Evolutionary conservation across 495 filamentous ascomycete species (phyloP).

Genomic region (Neurospora pannonica): DNA sequence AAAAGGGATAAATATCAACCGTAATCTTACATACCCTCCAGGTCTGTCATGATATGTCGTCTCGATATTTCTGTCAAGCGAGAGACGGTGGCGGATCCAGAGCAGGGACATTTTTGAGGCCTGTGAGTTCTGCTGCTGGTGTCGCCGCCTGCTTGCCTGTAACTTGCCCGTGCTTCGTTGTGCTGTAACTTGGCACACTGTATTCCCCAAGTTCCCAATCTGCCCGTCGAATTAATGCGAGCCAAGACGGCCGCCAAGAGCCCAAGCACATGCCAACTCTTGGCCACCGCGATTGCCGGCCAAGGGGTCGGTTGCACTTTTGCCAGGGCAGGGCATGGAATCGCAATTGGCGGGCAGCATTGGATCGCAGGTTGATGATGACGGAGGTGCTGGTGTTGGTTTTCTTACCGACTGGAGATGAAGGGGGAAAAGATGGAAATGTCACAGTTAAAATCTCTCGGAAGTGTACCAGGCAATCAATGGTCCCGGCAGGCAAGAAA

Average conservation of each 20-base stretch:
- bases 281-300: neutral
- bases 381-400: neutral
- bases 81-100: neutral
- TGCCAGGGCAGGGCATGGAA: neutral
- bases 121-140: neutral
- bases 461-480: neutral
- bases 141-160: neutral
- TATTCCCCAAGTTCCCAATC: neutral
- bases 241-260: neutral
- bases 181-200: neutral
- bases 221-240: neutral
- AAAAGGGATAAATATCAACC: neutral
- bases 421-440: neutral
- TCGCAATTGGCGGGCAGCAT: neutral
- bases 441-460: neutral
- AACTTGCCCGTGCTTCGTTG: neutral
- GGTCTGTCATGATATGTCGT: neutral
- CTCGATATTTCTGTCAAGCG: neutral
- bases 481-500: neutral
- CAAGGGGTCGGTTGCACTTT: neutral
- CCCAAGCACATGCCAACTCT: neutral
- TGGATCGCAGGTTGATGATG: neutral
- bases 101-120: neutral
- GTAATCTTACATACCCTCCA: neutral
- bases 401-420: neutral